phyloP scores from a whole-genome alignment of 225 moss, liverwort and hornwort species.

The Marchantia polymorpha region DNA sequence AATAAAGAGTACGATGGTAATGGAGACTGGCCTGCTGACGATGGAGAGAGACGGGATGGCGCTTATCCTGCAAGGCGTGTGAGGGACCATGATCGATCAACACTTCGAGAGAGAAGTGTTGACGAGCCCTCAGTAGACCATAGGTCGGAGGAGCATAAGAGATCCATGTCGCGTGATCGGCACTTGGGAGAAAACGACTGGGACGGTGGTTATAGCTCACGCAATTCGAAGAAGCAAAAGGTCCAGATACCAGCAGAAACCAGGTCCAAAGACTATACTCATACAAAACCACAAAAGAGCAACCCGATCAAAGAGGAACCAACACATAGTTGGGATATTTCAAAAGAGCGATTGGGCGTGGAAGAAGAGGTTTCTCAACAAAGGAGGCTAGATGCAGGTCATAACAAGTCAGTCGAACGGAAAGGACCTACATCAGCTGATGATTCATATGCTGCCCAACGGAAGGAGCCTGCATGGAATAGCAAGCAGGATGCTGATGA shows the following conservation, averaged over 20 bases:
- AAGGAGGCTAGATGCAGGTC: constrained; percentile 41
- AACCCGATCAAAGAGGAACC: constrained; percentile 60
- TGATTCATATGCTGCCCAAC: constrained; percentile 52
- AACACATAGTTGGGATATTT: constrained; percentile 58
- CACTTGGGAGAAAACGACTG: constrained; percentile 57
- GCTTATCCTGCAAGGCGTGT: constrained; percentile 28
- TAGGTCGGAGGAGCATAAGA: constrained; percentile 60
- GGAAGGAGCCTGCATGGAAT: constrained; percentile 48
- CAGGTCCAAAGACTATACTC: constrained; percentile 40
- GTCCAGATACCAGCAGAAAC: constrained; percentile 41
- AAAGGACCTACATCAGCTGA: constrained; percentile 40
- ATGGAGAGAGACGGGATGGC: constrained; percentile 50
- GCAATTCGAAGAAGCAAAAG: constrained; percentile 66
- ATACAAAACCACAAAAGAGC: constrained; percentile 48
- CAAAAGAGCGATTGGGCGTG: constrained; percentile 51
- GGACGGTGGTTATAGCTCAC: constrained; percentile 53
- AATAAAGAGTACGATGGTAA: constrained; percentile 67
- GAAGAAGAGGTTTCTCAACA: constrained; percentile 56
- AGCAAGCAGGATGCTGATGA: constrained; percentile 43
- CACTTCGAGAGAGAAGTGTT: constrained; percentile 58
- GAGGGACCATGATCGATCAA: constrained; percentile 53
- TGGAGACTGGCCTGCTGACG: constrained; percentile 52
- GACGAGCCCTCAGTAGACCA: constrained; percentile 61
- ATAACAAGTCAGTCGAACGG: constrained; percentile 43
- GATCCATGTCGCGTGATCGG: constrained; percentile 68